These are phyloP conservation scores for Candida railenensis DNA, from an alignment of 805 yeast species.

Conservation along the genomic window DNA sequence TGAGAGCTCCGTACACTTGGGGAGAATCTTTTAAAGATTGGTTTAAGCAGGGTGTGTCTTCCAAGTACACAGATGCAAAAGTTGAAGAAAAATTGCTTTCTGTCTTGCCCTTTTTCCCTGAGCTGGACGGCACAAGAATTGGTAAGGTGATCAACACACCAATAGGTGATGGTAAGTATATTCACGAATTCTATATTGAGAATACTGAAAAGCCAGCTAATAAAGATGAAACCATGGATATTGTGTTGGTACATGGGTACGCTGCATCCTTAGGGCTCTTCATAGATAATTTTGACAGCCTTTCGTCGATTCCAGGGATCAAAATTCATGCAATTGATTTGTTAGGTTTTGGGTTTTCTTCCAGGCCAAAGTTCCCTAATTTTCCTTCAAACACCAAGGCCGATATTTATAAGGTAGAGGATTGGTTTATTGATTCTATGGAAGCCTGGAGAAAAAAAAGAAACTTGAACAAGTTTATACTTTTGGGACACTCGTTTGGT, in stretches of 20 bases:
- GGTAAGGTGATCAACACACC: conserved; percentile 54
- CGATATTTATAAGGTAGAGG: conserved; percentile 36
- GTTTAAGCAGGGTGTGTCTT: conserved; percentile 23
- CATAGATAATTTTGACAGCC: conserved; percentile 60
- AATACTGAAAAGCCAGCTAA: conserved; percentile 41
- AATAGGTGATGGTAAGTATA: conserved; percentile 53
- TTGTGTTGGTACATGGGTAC: conserved; percentile 87
- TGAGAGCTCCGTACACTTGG: conserved; percentile 16
- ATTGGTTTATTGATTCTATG: conserved; percentile 43
- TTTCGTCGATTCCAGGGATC: conserved; percentile 50
- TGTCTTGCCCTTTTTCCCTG: conserved; percentile 58
- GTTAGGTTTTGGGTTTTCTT: conserved; percentile 70
- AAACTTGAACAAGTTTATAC: conserved; percentile 31
- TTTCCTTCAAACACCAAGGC: conserved; percentile 27
- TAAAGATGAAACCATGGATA: conserved; percentile 34
- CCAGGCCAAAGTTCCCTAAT: conserved; percentile 49
- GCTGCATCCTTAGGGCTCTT: conserved; percentile 89
- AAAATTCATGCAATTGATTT: conserved; percentile 68
- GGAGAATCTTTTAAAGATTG: conserved; percentile 25
- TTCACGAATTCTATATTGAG: conserved; percentile 74
- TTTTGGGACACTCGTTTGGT: conserved; percentile 47
- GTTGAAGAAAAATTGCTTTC: conserved; percentile 49
- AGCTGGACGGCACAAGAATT: conserved; percentile 45
- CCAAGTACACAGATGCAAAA: conserved; percentile 19
- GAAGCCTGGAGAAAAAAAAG: conserved; percentile 43